A percentile compares a stretch with the other conserved stretches of the same genome.
These are phyloP conservation scores for Raphanus raphanistrum DNA, from an alignment of 345 rosid species.

Conservation along the genomic window DNA sequence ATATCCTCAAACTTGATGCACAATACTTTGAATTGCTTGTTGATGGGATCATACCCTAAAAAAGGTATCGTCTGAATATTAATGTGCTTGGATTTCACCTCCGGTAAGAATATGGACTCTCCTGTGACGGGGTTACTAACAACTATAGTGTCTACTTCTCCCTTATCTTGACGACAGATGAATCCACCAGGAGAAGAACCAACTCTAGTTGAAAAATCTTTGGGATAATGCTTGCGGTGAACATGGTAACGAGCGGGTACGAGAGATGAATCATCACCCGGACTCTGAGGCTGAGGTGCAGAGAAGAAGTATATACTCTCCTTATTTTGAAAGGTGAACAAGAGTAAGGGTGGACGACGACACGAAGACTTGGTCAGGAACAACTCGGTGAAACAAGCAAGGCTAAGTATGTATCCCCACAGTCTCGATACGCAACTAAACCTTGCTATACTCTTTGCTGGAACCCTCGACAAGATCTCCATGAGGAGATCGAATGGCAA, in stretches of 20 bases:
- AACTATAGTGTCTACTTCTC: not conserved
- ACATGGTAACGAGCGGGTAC: not conserved
- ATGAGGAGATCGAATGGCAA: not conserved
- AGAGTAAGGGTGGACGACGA: not conserved
- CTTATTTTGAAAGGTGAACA: not conserved
- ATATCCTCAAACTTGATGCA: not conserved
- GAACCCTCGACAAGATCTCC: not conserved
- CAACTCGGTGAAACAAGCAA: not conserved
- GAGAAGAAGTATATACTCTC: not conserved
- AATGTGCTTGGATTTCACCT: not conserved
- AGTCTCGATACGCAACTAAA: not conserved
- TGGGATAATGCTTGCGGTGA: not conserved
- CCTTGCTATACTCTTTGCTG: not conserved
- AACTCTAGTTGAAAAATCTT: not conserved
- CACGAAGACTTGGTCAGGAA: not conserved
- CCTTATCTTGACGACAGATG: not conserved
- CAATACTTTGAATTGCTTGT: not conserved
- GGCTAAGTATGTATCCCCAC: not conserved
- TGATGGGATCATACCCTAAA: not conserved
- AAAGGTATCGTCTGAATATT: not conserved
- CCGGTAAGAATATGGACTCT: not conserved
- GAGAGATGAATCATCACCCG: not conserved
- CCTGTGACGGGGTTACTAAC: not conserved
- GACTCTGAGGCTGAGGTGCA: not conserved
- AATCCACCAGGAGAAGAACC: not conserved